A percentile compares a stretch with the other conserved stretches of the same genome.
Conservation (phyloP, 208 protist genomes). For the Trypanosomatidae sp. region DNA sequence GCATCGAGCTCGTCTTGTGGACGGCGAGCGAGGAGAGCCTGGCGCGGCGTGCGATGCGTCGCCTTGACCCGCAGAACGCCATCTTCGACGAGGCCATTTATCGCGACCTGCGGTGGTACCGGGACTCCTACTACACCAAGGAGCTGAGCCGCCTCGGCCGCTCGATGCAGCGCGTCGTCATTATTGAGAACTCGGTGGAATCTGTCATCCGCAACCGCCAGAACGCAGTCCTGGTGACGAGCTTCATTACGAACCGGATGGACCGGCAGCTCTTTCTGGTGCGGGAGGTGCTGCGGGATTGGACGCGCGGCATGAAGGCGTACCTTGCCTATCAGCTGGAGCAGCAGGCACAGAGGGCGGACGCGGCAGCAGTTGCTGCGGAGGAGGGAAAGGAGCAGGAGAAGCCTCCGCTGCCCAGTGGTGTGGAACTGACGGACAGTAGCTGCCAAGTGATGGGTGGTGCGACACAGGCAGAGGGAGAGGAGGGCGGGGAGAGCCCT, state of each 20-base stretch:
- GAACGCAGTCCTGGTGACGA: constrained; percentile 83
- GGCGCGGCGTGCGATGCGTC: constrained; percentile 64
- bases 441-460: no score
- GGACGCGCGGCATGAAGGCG: constrained; percentile 43
- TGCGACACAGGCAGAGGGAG: neutral
- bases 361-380: no score
- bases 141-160: constrained; percentile 83
- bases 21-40: constrained; percentile 83
- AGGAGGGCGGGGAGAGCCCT: constrained; percentile 12
- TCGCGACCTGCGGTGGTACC: constrained; percentile 87
- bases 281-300: constrained; percentile 63
- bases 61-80: constrained; percentile 60
- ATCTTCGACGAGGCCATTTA: constrained; percentile 88
- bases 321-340: constrained; percentile 11
- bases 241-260: constrained; percentile 69
- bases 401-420: neutral
- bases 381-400: no score
- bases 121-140: constrained; percentile 84
- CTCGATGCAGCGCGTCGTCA: constrained; percentile 60
- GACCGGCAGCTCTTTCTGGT: constrained; percentile 80
- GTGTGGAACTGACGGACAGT: neutral
- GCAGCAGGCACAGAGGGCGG: neutral
- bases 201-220: constrained; percentile 75
- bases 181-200: constrained; percentile 89
- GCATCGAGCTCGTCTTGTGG: constrained; percentile 88